Conservation (phyloP, 1,284 basidiomycete species). For the Malassezia sp. region DNA sequence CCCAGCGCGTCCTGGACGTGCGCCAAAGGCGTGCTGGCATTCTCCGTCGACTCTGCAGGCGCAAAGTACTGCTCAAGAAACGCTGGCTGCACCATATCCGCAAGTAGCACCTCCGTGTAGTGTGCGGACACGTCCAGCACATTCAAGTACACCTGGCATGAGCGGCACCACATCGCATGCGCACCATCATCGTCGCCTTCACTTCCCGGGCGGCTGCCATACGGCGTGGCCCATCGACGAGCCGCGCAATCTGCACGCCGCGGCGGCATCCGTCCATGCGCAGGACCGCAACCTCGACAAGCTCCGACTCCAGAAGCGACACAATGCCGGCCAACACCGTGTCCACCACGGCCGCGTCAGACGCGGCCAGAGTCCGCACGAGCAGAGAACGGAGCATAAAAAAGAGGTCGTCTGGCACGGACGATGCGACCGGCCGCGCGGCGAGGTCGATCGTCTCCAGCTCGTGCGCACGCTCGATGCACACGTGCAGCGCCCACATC, state of each 20-base stretch:
- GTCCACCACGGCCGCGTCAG: conserved; percentile 20
- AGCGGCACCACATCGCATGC: too few relatives aligned
- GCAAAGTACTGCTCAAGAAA: conserved; percentile 21
- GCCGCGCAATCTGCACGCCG: conserved; percentile 26
- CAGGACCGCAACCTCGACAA: conserved; percentile 35
- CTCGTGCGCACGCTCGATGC: conserved; percentile 65
- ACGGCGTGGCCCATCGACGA: conserved; percentile 41
- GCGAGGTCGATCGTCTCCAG: conserved; percentile 22
- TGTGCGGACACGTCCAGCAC: conserved; percentile 31
- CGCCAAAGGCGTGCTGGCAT: conserved; percentile 11
- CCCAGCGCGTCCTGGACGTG: conserved; percentile 1
- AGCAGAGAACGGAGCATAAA: conserved; percentile 39
- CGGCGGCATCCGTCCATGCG: conserved; percentile 39
- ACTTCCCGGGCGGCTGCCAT: conserved; percentile 41
- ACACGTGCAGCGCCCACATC: conserved; percentile 76
- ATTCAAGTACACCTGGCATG: conserved; percentile 44
- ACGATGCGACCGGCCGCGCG: conserved; percentile 28
- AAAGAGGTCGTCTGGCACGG: conserved; percentile 43
- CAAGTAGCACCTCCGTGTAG: conserved; percentile 32
- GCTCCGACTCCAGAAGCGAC: conserved; percentile 32
- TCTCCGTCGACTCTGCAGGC: background rate
- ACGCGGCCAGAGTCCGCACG: conserved; percentile 31
- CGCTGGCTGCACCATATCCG: conserved; percentile 22
- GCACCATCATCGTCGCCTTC: conserved; percentile 29
- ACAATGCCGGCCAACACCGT: conserved; percentile 21